Evolutionary conservation across 2,329 filamentous ascomycete genomes (phyloP).

Genomic region (Colletotrichum cordylinicola): DNA sequence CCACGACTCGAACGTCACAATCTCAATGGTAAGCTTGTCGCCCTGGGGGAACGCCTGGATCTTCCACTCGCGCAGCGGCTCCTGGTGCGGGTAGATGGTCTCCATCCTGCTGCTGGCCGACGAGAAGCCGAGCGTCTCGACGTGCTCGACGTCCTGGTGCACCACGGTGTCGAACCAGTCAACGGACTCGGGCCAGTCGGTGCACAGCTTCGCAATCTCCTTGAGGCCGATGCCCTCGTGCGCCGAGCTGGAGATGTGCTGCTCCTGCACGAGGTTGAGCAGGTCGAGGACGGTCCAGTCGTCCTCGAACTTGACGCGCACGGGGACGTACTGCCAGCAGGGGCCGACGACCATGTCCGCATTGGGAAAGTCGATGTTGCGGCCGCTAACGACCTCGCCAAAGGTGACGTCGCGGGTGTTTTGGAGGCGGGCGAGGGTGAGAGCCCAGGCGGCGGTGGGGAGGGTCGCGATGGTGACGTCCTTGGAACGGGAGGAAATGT

Average conservation of each 20-base stretch:
- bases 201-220: conserved; percentile 57
- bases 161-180: conserved; percentile 62
- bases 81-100: conserved; percentile 63
- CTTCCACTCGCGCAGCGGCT: conserved; percentile 63
- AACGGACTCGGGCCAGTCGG: conserved; percentile 44
- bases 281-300: conserved; percentile 58
- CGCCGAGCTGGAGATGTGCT: conserved; percentile 61
- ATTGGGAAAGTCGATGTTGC: conserved; percentile 61
- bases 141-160: conserved; percentile 66
- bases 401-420: conserved; percentile 64
- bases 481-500: conserved; percentile 52
- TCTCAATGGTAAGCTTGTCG: conserved; percentile 59
- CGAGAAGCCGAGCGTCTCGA: conserved; percentile 57
- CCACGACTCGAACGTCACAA: conserved; percentile 66
- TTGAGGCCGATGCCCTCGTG: conserved; percentile 60
- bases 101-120: conserved; percentile 49
- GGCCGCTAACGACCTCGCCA: conserved; percentile 69
- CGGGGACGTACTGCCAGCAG: conserved; percentile 71
- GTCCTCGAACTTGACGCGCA: conserved; percentile 61
- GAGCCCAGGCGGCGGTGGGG: conserved; percentile 71
- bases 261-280: conserved; percentile 58
- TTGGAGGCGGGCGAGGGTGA: conserved; percentile 63
- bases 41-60: conserved; percentile 64
- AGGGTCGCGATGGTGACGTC: conserved; percentile 69
- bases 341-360: conserved; percentile 67